These are phyloP conservation scores for Rhodotorula sp. DNA, from an alignment of 1,284 basidiomycete species.

Conservation along the genomic window DNA sequence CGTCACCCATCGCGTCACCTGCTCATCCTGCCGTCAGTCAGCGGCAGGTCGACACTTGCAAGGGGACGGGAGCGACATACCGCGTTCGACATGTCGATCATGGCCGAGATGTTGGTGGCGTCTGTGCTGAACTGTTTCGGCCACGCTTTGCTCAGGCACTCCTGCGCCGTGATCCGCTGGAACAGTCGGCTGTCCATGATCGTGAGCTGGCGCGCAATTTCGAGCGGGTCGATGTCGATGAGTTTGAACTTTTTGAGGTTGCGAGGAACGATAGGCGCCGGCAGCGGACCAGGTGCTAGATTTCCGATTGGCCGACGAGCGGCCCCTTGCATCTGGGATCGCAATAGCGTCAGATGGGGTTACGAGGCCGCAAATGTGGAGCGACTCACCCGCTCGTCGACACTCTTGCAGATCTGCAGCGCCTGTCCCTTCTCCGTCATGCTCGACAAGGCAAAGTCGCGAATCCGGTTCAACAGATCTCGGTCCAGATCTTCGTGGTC, in stretches of 20 bases:
- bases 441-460: conserved; percentile 47
- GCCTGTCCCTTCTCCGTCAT: conserved; percentile 45
- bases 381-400: conserved; percentile 47
- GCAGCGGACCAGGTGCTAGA: conserved; percentile 53
- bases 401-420: conserved; percentile 47
- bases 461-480: conserved; percentile 45
- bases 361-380: no score
- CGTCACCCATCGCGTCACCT: conserved; percentile 84
- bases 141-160: conserved; percentile 67
- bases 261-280: conserved; percentile 71
- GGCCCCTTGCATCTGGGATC: conserved; percentile 33
- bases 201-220: conserved; percentile 90
- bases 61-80: conserved; percentile 49
- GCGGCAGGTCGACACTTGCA: neutral
- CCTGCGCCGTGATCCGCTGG: conserved; percentile 82
- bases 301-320: conserved; percentile 45
- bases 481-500: conserved; percentile 47
- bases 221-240: conserved; percentile 82
- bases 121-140: conserved; percentile 45
- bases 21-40: neutral
- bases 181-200: conserved; percentile 87
- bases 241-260: conserved; percentile 73
- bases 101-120: conserved; percentile 74
- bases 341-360: neutral
- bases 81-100: conserved; percentile 89